Base-by-base conservation (phyloP, 768 basidiomycete species). In the Lactarius quietus region DNA sequence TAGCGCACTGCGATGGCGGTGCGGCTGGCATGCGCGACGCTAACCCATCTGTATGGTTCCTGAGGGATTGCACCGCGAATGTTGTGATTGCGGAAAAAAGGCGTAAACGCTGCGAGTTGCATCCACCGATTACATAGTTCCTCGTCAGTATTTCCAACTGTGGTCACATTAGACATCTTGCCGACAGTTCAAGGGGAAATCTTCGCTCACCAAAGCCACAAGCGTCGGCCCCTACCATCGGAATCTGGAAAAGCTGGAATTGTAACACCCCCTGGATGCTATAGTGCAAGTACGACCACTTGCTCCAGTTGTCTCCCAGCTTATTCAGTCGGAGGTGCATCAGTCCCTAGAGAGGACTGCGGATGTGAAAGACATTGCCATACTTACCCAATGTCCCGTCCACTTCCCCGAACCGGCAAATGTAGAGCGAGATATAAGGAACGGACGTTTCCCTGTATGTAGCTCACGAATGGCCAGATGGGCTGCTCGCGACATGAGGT, bases 111-210 rank as follows among this genome's bases (percentile, higher is more conserved):
- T 3, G 88, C 81, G n/a, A 92, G 81, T 73, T 88, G 86, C 90
- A 90, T 92, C 92, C 92, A 93, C 20, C 92, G 83, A 67, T 86
- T 87, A 75, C 89, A 90, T 12, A 93, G 80, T 73, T 92, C 90
- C 74, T 93, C 91, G 69, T 90, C 84, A 9, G 87, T 86, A 73
- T 92, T 91, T 3, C 78, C 83, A 66, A 41, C 73, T 79, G 64
- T 72, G 73, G 56, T 39, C 7, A 7, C 52, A 64, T 62, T 58
- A 38, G 67, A 67, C 31, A 12, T 43, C 61, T 26, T 33, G 52
- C 38, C 45, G 20, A 15, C n/a, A 45, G n/a, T 23, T 12, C 52
- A 7, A 71, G 67, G 68, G 58, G 70, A 62, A 54, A 59, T 36
- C 38, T 10, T 54, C 62, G 74, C 80, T 64, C 68, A 83, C 80